Conservation (phyloP, 1,139 yeast genomes). For the Yamadazyma spencermartinsiae region DNA sequence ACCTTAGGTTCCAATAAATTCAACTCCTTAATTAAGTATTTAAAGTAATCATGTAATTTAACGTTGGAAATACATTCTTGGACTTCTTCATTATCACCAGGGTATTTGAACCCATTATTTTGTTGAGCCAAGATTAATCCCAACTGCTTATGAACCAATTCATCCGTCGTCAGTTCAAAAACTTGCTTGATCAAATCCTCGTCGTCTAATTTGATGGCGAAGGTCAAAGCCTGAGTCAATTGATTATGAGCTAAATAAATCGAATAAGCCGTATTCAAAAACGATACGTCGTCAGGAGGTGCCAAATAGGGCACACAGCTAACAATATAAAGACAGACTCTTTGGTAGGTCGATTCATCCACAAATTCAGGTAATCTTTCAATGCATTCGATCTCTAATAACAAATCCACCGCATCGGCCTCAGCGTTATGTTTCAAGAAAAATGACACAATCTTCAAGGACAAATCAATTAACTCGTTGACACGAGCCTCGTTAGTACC, state of each 20-base stretch:
- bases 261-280: constrained; percentile 86
- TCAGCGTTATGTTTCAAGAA: constrained; percentile 95
- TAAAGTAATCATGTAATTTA: constrained; percentile 75
- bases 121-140: constrained; percentile 90
- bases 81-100: constrained; percentile 68
- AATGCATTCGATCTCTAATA: constrained; percentile 84
- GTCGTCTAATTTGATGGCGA: constrained; percentile 89
- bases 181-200: constrained; percentile 75
- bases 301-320: constrained; percentile 95
- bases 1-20: constrained; percentile 86
- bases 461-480: constrained; percentile 57
- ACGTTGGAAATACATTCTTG: constrained; percentile 86
- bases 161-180: constrained; percentile 72
- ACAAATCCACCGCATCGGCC: constrained; percentile 95
- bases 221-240: constrained; percentile 83
- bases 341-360: constrained; percentile 77
- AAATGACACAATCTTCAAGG: constrained; percentile 81
- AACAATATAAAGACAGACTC: constrained; percentile 93
- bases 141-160: constrained; percentile 78
- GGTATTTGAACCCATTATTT: constrained; percentile 71
- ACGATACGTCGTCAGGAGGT: constrained; percentile 89
- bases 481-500: constrained; percentile 52
- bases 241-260: constrained; percentile 80
- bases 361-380: constrained; percentile 81
- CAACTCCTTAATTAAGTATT: constrained; percentile 80